Percentiles rank a stretch among this genome's conserved stretches.
phyloP scores from a whole-genome alignment of 768 basidiomycete species.

The Gloeopeniophorella convolvens region DNA sequence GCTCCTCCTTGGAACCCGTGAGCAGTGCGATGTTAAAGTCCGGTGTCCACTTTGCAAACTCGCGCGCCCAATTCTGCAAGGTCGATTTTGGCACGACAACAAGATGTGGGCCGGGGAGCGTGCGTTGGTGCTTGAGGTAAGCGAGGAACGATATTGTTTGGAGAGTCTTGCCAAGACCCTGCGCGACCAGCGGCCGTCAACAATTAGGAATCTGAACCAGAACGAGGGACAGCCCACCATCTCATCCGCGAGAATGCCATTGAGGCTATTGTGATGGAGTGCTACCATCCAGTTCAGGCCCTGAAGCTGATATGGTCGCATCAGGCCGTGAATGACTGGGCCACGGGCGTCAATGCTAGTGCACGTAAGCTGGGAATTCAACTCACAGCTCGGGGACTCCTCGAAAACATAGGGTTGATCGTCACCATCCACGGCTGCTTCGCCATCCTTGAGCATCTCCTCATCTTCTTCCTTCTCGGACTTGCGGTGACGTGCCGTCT shows the following conservation, averaged over 20 bases:
- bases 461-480: conserved; percentile 99
- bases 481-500: conserved; percentile 78
- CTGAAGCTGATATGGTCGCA: conserved; percentile 94
- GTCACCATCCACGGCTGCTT: conserved; percentile 69
- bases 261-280: conserved; percentile 91
- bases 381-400: conserved; percentile 80
- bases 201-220: not conserved
- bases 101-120: conserved; percentile 77
- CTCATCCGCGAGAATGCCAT: conserved; percentile 96
- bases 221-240: conserved; percentile 48
- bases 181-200: conserved; percentile 2
- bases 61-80: conserved; percentile 93
- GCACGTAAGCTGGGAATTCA: not conserved
- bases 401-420: conserved; percentile 95
- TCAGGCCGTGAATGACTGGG: conserved; percentile 78
- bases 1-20: conserved; percentile 86
- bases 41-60: conserved; percentile 87
- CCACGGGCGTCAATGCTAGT: not conserved
- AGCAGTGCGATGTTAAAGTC: conserved; percentile 78
- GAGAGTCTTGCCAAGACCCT: conserved; percentile 97
- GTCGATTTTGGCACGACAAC: conserved; percentile 99
- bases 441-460: conserved; percentile 84
- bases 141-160: conserved; percentile 97
- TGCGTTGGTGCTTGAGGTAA: conserved; percentile 82
- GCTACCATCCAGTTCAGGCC: conserved; percentile 98